These are phyloP conservation scores for Pichia thaimueangensis DNA, from an alignment of 805 yeast genomes.

Conservation along the genomic window DNA sequence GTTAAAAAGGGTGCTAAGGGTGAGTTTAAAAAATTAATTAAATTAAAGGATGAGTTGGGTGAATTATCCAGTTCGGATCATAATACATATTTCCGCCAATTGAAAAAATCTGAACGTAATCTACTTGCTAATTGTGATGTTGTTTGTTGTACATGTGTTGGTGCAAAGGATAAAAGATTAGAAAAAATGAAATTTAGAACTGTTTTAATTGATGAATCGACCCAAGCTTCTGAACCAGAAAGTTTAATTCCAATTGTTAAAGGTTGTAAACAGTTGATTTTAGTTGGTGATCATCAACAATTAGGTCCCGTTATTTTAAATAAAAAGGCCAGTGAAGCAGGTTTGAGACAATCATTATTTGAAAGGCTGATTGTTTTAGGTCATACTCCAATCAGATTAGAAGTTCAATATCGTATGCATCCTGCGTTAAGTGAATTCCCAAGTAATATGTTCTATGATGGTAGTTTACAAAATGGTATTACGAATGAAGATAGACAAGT, in stretches of 20 bases:
- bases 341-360: conserved; percentile 78
- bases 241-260: conserved; percentile 81
- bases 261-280: conserved; percentile 82
- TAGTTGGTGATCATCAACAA: conserved; percentile 94
- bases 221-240: conserved; percentile 93
- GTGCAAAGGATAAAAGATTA: conserved; percentile 77
- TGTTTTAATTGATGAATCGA: conserved; percentile 85
- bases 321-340: conserved; percentile 77
- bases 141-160: conserved; percentile 87
- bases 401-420: conserved; percentile 94
- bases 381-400: conserved; percentile 76
- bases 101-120: conserved; percentile 42
- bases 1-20: conserved; percentile 45
- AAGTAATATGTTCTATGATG: conserved; percentile 88
- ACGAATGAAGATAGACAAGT: conserved; percentile 64
- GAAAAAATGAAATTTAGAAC: conserved; percentile 54
- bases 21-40: conserved; percentile 51
- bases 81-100: conserved; percentile 34
- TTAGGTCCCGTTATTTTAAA: conserved; percentile 87
- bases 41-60: conserved; percentile 57
- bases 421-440: conserved; percentile 84
- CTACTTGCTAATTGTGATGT: conserved; percentile 60
- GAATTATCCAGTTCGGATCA: conserved; percentile 57
- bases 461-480: conserved; percentile 86
- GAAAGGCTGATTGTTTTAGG: conserved; percentile 81